Evolutionary conservation across 805 yeast genomes (phyloP).

Genomic region (Yarrowia yakushimensis): DNA sequence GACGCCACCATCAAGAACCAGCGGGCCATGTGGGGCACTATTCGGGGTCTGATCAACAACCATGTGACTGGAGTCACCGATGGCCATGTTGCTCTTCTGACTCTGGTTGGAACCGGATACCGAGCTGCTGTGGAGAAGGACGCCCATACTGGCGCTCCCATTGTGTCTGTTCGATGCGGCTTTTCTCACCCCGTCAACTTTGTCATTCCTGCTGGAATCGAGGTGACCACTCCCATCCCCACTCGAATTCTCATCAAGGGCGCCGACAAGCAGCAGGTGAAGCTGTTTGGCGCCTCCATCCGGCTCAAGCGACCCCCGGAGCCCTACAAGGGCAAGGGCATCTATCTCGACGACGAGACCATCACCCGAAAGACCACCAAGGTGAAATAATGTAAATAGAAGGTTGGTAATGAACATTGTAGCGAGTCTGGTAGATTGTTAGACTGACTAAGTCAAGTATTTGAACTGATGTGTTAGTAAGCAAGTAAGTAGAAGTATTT

Average conservation of each 20-base stretch:
- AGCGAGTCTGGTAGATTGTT: too few species aligned
- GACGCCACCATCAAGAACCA: slow-evolving; percentile 61
- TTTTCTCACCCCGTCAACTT: slow-evolving; percentile 76
- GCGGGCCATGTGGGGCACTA: slow-evolving; percentile 93
- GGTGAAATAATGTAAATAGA: slow-evolving; percentile 58
- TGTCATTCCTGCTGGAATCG: slow-evolving; percentile 70
- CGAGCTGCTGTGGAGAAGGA: slow-evolving; percentile 72
- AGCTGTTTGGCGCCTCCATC: slow-evolving; percentile 80
- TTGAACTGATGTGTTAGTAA: too few species aligned
- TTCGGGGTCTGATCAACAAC: slow-evolving; percentile 73
- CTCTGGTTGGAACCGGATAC: slow-evolving; percentile 95
- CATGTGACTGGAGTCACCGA: slow-evolving; percentile 84
- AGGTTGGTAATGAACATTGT: background rate
- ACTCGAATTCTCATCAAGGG: slow-evolving; percentile 86
- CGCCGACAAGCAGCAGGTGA: slow-evolving; percentile 79
- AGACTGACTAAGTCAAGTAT: too few species aligned
- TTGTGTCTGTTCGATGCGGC: slow-evolving; percentile 80
- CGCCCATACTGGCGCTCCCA: slow-evolving; percentile 44
- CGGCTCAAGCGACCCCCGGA: slow-evolving; percentile 92
- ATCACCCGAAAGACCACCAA: slow-evolving; percentile 87
- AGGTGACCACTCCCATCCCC: slow-evolving; percentile 75
- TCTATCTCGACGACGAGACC: slow-evolving; percentile 86
- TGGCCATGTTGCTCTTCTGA: slow-evolving; percentile 83
- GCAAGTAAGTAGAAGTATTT: too few species aligned
- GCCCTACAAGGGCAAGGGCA: slow-evolving; percentile 98